Percentiles rank a stretch among this genome's conserved stretches.
Conservation (phyloP, 176 grass and related monocot genomes). For the Calamus simplicifolius region DNA sequence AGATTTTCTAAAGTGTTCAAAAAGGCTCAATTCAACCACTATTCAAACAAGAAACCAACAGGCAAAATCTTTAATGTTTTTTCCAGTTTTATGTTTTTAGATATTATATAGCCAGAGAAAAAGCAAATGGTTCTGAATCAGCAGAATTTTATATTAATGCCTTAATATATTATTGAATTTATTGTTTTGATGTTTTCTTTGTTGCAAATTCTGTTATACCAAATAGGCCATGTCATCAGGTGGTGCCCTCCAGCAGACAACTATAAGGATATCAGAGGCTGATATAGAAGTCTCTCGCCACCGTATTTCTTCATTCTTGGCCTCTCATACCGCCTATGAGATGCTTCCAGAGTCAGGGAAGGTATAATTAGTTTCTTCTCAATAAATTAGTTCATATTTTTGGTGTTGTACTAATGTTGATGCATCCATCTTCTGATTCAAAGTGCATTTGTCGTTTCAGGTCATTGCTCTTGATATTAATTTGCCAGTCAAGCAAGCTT, state of each 20-base stretch:
- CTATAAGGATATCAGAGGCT: conserved; percentile 1
- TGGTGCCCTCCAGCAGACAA: conserved; percentile 2
- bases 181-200: neutral
- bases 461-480: conserved; percentile 10
- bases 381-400: too few species aligned
- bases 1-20: too few species aligned
- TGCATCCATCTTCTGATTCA: neutral
- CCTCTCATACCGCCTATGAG: neutral
- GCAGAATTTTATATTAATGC: too few species aligned
- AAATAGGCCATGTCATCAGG: neutral
- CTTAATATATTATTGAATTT: too few species aligned
- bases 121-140: too few species aligned
- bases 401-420: too few species aligned
- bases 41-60: too few species aligned
- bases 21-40: too few species aligned
- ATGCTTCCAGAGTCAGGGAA: conserved; percentile 16
- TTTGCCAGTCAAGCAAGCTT: conserved; percentile 15
- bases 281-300: conserved; percentile 7
- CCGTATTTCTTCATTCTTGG: conserved; percentile 4
- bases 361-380: neutral
- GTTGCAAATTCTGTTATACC: neutral
- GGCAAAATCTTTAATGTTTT: too few species aligned
- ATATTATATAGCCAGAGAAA: too few species aligned
- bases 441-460: neutral
- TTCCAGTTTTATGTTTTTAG: too few species aligned